Conservation (phyloP, 371 early-diverging fungal species). For the Dipsacomyces acuminosporus region DNA sequence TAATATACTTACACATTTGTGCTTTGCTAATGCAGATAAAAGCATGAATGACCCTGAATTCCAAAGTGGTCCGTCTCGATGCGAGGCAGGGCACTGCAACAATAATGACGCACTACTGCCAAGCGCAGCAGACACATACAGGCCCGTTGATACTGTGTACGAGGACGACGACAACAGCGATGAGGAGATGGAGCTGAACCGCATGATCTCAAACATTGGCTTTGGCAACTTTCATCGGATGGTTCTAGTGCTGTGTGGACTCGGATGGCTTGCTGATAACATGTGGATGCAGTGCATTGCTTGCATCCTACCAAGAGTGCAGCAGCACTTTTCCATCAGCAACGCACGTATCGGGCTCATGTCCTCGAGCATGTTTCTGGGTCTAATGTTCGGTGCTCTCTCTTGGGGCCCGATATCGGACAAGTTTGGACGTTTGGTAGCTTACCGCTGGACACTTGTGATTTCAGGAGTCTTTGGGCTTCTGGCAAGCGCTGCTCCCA, state of each 20-base stretch:
- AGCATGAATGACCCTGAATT: no score
- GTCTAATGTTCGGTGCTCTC: constrained; percentile 78
- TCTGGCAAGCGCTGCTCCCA: constrained; percentile 61
- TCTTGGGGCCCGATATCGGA: constrained; percentile 80
- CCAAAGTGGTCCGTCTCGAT: no score
- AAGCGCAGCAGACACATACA: no score
- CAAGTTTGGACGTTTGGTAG: constrained; percentile 68
- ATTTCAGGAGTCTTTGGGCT: constrained; percentile 70
- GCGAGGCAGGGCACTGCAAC: no score
- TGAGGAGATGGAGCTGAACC: constrained; percentile 51
- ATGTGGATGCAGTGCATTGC: constrained; percentile 57
- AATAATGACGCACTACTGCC: no score
- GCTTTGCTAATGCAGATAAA: no score
- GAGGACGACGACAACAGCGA: no score
- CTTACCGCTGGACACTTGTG: constrained; percentile 71
- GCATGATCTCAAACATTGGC: constrained; percentile 63
- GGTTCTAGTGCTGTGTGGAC: constrained; percentile 70
- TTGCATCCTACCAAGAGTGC: constrained; percentile 62
- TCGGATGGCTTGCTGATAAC: constrained; percentile 87
- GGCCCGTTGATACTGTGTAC: no score
- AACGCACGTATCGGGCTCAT: constrained; percentile 59
- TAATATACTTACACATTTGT: no score
- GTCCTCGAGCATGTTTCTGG: constrained; percentile 66
- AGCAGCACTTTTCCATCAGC: constrained; percentile 59
- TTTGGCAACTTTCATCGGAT: constrained; percentile 72